Evolutionary conservation across 306 rosid genomes (phyloP), one percentile per base, ranked within the genome.

Genomic region (Carpinus viminea): DNA sequence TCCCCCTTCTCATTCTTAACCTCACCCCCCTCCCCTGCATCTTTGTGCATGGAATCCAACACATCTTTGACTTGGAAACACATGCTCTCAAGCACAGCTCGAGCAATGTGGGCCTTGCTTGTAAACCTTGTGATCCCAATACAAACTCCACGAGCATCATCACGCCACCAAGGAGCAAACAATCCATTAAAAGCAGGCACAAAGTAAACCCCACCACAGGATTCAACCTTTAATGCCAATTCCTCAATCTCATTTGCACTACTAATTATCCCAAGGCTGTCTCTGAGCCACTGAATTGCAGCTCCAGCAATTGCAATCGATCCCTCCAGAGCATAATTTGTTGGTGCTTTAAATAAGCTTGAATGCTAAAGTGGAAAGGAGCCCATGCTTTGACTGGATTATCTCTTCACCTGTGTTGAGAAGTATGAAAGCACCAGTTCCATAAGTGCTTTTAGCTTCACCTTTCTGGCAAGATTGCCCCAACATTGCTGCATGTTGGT

Each of bases 261-360:
- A 8, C 74, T 50, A 80, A 95, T 91, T 56, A 95, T 16, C 17
- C 91, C 93, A 70, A 95, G 97, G 78, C 90, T 16, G 72, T 95
- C 98, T 77, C 98, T 87, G 47, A 95, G 98, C 98, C 98, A 95
- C 74, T 92, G 98, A 50, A 95, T 98, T 18, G 98, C 98, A 52
- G 98, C 98, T 61, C 98, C 98, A 74, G 98, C 98, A 57, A 92
- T 95, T 7, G 98, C 98, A 76, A 95, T 94, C 0, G 98, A 95
- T 72, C 98, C 98, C 81, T 95, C 98, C 1, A 92, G 78, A 28
- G 98, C 98, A 86, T 95, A 92, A 78, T 91, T 89, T 72, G 93
- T 50, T 0, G 86, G 85, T 80, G 93, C 87, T 16, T 77, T 7
- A 1, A 87, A 88, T 98, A 66, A 92, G 92, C 90, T 92, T 92